Base-by-base conservation (phyloP, 2,329 filamentous ascomycete genomes). In the Alternaria ventricosa region DNA sequence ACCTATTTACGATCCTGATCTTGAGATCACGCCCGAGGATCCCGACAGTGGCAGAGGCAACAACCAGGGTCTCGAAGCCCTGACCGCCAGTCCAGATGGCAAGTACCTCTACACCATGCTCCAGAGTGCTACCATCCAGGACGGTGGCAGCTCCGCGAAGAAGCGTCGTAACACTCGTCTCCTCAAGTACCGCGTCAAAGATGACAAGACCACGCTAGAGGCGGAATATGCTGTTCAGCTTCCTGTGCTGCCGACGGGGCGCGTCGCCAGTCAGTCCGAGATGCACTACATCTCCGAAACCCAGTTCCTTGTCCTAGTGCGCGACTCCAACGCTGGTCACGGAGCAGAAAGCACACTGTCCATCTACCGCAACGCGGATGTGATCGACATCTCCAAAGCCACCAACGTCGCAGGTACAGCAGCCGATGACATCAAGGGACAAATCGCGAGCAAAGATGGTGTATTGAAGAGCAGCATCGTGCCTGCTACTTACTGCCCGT, bases 31-130 rank as follows among this genome's bases (percentile, higher is more conserved):
- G 3, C 90, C 90, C 0, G 82, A 80, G 13, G 83, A 90, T 66
- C 87, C 89, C 0, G 82, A 84, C 2, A 85, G 85, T 1, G 91
- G 91, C 12, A 86, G 91, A 20, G 82, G 85, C 58, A 92, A 93
- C 77, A 93, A 93, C 77, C 90, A 92, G 75, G 90, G 91, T n/a
- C 87, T 93, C 53, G 91, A 93, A 78, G 90, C 88, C 0, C 78
- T 93, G 53, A 90, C 88, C 0, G 78, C 86, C n/a, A 88, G 86
- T 4, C 82, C 85, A 0, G 87, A 91, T 67, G 89, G 89, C 10
- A 88, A 87, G 64, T 87, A 83, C 2, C 81, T 93, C 11, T 92
- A 87, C 72, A 85, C 86, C 1, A 82, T 93, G 60, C 81, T 92
- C 22, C 90, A 94, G 75, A 88, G 87, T 2, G 89, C 90, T 0